Base-by-base conservation (phyloP, 2,329 filamentous ascomycete genomes). In the Raffaelea arxii region DNA sequence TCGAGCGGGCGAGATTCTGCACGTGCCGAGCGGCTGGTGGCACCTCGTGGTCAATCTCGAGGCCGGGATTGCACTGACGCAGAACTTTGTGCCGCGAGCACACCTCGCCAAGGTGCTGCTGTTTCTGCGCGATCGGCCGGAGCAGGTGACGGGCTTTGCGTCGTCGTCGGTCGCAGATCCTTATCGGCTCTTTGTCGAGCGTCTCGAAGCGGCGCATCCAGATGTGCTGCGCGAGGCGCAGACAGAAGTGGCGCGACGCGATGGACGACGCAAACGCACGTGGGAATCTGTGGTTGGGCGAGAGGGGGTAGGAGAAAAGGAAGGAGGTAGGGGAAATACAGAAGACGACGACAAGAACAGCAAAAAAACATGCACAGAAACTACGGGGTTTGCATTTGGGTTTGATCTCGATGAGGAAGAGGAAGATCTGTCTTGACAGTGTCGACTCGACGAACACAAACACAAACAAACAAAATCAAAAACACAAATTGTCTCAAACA, bases 11-110 rank as follows among this genome's bases (percentile, higher is more conserved):
- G 92, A 97, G 63, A 82, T 97, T 16, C 66, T 97, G 43, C 87
- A 96, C 60, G 91, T 97, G 6, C 91, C 92, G 0, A 89, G 84
- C 44, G 90, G 91, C 6, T 97, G 91, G 91, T 97, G 92, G 82
- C 91, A 97, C 69, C 70, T 97, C 25, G 92, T 97, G 10, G 82
- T 97, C 40, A 97, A 97, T 59, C 68, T 95, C 2, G 84, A 89
- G 55, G 74, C 78, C 12, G 84, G 86, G 38, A 85, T 97, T 52
- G 92, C 91, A 4, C 74, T 97, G 53, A 97, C 91, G 7, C 91
- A 97, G 62, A 97, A 97, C 61, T 96, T 97, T 59, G 86, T 97
- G 12, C 90, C 92, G 35, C 69, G 69, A 51, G 80, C 79, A 4
- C 84, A 91, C 56, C 65, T 96, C 2, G 70, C 75, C 0, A 80